These are phyloP conservation scores for Ascochyta pisi DNA, from an alignment of 2,329 filamentous ascomycete species.

Conservation along the genomic window DNA sequence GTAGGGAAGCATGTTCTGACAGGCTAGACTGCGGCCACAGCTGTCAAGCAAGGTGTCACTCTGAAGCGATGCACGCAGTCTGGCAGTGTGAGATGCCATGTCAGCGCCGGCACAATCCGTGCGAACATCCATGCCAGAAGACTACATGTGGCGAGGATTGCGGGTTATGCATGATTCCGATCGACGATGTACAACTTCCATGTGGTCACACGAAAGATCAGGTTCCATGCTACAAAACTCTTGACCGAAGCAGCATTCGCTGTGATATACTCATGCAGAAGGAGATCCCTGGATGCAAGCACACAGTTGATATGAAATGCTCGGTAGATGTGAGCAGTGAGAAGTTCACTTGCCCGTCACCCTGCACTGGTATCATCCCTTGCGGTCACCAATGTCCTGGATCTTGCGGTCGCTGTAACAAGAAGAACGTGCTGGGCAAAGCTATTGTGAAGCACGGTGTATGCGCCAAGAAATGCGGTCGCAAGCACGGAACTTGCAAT, in stretches of 20 bases:
- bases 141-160: constrained; percentile 39
- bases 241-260: constrained; percentile 54
- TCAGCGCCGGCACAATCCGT: constrained; percentile 29
- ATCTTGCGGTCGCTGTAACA: constrained; percentile 59
- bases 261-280: constrained; percentile 60
- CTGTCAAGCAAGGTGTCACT: constrained; percentile 41
- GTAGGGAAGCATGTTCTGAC: constrained; percentile 28
- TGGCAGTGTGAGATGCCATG: constrained; percentile 37
- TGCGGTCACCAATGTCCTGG: constrained; percentile 67
- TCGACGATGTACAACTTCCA: constrained; percentile 33
- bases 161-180: constrained; percentile 27
- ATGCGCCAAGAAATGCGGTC: constrained; percentile 35
- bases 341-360: constrained; percentile 56
- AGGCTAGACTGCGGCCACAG: constrained; percentile 41
- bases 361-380: constrained; percentile 55
- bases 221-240: constrained; percentile 36
- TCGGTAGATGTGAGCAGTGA: constrained; percentile 51
- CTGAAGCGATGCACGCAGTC: constrained; percentile 36
- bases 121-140: constrained; percentile 40
- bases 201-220: constrained; percentile 36
- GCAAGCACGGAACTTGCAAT: constrained; percentile 37
- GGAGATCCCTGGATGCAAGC: constrained; percentile 62
- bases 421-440: constrained; percentile 33
- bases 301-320: constrained; percentile 61
- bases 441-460: constrained; percentile 12